phyloP scores from a whole-genome alignment of 2,329 filamentous ascomycete genomes.

The Sordariomycetes sp. region DNA sequence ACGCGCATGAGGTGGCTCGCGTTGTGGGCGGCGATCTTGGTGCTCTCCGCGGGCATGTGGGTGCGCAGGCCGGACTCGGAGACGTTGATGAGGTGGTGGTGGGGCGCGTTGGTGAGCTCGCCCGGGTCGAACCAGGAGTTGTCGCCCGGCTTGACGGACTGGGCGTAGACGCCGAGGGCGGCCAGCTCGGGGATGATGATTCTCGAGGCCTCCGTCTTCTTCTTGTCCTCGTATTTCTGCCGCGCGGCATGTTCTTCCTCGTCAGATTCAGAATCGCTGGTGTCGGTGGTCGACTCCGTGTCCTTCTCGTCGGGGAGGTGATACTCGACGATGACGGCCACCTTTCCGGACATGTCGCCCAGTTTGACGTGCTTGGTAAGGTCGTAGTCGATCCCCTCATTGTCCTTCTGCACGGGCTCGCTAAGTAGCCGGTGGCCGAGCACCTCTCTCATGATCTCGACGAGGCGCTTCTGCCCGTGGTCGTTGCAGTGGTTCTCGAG shows the following conservation, averaged over 20 bases:
- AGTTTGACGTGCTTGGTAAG: slow-evolving; percentile 44
- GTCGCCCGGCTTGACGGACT: slow-evolving; percentile 56
- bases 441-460: slow-evolving; percentile 54
- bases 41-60: slow-evolving; percentile 34
- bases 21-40: slow-evolving; percentile 49
- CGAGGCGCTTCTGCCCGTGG: slow-evolving; percentile 49
- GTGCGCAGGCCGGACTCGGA: slow-evolving; percentile 49
- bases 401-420: slow-evolving; percentile 43
- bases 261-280: slow-evolving; percentile 24
- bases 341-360: slow-evolving; percentile 48
- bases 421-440: slow-evolving; percentile 50
- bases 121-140: slow-evolving; percentile 52
- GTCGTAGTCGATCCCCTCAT: slow-evolving; percentile 18
- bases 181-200: slow-evolving; percentile 55
- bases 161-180: slow-evolving; percentile 56
- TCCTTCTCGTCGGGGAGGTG: slow-evolving; percentile 44
- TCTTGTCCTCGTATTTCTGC: slow-evolving; percentile 37
- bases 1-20: slow-evolving; percentile 58
- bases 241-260: slow-evolving; percentile 33
- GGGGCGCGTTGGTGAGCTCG: slow-evolving; percentile 41
- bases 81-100: slow-evolving; percentile 59
- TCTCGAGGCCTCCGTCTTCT: slow-evolving; percentile 37
- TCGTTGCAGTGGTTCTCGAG: slow-evolving; percentile 57
- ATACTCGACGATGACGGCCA: slow-evolving; percentile 59
- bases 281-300: slow-evolving; percentile 13